phyloP scores from a whole-genome alignment of 108 stramenopile species.

The Nitzschia sp. region DNA sequence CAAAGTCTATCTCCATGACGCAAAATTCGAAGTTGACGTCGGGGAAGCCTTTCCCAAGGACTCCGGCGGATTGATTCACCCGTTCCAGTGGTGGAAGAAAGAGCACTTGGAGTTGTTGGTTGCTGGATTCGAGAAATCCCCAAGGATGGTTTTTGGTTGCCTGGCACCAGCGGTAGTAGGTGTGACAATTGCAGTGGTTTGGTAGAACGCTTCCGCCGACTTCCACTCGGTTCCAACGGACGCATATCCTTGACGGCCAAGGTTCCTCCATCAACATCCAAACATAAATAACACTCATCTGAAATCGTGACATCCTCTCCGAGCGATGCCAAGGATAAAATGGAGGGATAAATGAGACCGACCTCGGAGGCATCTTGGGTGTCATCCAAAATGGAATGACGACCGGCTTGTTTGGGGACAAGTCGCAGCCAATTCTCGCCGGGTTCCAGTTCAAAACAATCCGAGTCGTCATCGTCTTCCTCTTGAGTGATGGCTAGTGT shows the following conservation, averaged over 20 bases:
- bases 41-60: slow-evolving; percentile 17
- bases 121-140: too few species aligned
- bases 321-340: slow-evolving; percentile 20
- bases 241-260: slow-evolving; percentile 35
- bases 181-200: too few species aligned
- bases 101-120: too few species aligned
- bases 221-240: not conserved
- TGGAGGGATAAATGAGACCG: slow-evolving; percentile 7
- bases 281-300: slow-evolving; percentile 25
- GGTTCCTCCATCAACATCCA: slow-evolving; percentile 26
- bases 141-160: too few species aligned
- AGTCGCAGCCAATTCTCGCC: slow-evolving; percentile 38
- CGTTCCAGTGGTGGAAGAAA: too few species aligned
- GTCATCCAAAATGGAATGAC: slow-evolving; percentile 22
- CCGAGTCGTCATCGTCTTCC: not conserved
- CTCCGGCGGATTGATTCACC: too few species aligned
- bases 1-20: slow-evolving; percentile 30
- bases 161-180: too few species aligned
- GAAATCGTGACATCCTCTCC: not conserved
- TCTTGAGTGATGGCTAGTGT: not conserved
- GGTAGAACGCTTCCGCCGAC: too few species aligned
- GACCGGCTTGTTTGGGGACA: not conserved
- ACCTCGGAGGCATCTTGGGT: slow-evolving; percentile 7
- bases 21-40: slow-evolving; percentile 29
- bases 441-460: slow-evolving; percentile 18